These are phyloP conservation scores for Helotiales sp. DNA, from an alignment of 2,329 filamentous ascomycete species.

Conservation along the genomic window DNA sequence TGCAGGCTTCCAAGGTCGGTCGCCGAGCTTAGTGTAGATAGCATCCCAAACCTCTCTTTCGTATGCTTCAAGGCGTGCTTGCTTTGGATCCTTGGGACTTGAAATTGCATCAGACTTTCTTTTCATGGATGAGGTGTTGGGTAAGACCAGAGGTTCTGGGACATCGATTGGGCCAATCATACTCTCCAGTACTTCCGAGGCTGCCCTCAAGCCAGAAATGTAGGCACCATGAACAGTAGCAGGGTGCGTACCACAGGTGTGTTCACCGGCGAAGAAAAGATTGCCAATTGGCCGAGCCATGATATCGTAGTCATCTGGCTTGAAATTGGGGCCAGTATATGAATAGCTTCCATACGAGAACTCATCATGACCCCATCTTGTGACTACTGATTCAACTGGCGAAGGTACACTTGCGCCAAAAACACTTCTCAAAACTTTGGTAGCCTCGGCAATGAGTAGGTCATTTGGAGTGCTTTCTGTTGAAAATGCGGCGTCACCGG, in stretches of 20 bases:
- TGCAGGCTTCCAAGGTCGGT: slow-evolving; percentile 71
- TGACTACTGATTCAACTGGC: slow-evolving; percentile 86
- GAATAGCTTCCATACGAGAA: slow-evolving; percentile 97
- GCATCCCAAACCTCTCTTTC: slow-evolving; percentile 59
- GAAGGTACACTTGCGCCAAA: slow-evolving; percentile 75
- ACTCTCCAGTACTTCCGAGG: slow-evolving; percentile 80
- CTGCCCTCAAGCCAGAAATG: slow-evolving; percentile 87
- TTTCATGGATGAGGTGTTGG: slow-evolving; percentile 61
- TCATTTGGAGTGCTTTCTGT: slow-evolving; percentile 79
- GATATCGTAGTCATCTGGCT: slow-evolving; percentile 85
- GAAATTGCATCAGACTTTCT: slow-evolving; percentile 52
- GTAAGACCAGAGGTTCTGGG: slow-evolving; percentile 74
- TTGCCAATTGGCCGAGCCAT: slow-evolving; percentile 88
- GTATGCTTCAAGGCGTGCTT: slow-evolving; percentile 61
- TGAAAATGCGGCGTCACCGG: slow-evolving; percentile 89
- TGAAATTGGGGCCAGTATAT: slow-evolving; percentile 82
- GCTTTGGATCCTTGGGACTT: slow-evolving; percentile 53
- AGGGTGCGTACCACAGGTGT: slow-evolving; percentile 93
- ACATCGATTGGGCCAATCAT: slow-evolving; percentile 83
- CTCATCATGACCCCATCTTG: slow-evolving; percentile 87
- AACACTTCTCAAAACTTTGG: slow-evolving; percentile 74
- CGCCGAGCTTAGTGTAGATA: slow-evolving; percentile 67
- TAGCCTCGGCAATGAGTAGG: slow-evolving; percentile 80
- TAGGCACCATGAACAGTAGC: slow-evolving; percentile 98
- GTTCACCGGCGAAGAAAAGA: slow-evolving; percentile 93